phyloP scores from a whole-genome alignment of 257 asterid genomes.

The Plectranthus barbatus region DNA sequence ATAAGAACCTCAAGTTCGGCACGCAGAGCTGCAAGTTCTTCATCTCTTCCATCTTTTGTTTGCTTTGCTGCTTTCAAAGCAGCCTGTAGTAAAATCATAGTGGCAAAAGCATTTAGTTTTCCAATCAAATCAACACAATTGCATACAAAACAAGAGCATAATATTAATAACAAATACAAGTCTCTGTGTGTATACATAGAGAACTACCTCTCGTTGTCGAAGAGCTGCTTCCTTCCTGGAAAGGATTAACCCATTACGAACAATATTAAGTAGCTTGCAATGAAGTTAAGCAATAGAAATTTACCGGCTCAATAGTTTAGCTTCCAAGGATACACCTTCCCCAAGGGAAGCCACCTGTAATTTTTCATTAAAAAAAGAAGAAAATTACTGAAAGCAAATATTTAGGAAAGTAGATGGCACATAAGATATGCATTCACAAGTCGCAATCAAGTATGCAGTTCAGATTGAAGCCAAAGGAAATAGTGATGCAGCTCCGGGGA shows the following conservation, averaged over 20 bases:
- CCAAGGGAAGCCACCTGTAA: constrained; percentile 90
- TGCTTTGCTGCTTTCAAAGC: constrained; percentile 84
- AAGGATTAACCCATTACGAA: constrained; percentile 35
- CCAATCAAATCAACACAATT: neutral
- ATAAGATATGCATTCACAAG: neutral
- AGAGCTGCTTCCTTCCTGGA: constrained; percentile 98
- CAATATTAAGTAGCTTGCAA: constrained; percentile 13
- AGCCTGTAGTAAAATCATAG: constrained; percentile 44
- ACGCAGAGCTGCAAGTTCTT: constrained; percentile 62
- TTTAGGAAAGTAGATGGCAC: constrained; percentile 9
- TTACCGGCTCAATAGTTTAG: constrained; percentile 83
- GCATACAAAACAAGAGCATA: neutral
- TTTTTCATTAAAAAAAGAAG: neutral
- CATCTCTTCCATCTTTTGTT: constrained; percentile 79
- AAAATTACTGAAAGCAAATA: constrained; percentile 3
- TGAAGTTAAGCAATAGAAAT: constrained; percentile 12
- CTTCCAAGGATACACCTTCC: constrained; percentile 96
- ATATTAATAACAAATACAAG: neutral
- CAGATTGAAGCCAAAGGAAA: constrained; percentile 1
- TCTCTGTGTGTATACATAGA: neutral
- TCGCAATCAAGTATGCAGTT: neutral
- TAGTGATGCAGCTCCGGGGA: constrained; percentile 2
- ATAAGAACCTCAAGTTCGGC: constrained; percentile 66
- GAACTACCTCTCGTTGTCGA: constrained; percentile 83
- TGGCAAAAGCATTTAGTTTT: neutral